Evolutionary conservation across 2,329 filamentous ascomycete genomes (phyloP).

Genomic region (Lecanicillium sp.): DNA sequence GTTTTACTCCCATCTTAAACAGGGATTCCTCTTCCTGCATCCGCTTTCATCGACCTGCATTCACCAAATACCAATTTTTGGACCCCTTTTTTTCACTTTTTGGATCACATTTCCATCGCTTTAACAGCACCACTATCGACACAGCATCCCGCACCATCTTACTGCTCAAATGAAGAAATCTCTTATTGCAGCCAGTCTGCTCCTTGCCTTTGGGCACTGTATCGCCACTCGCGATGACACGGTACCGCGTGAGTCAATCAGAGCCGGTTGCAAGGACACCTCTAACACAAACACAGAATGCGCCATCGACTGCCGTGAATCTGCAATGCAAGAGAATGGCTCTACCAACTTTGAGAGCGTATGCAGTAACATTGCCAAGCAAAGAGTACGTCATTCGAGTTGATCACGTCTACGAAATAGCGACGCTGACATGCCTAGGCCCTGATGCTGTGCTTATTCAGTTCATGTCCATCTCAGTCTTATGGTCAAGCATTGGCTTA

Average conservation of each 20-base stretch:
- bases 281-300: slow-evolving; percentile 9
- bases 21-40: slow-evolving; percentile 10
- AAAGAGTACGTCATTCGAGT: slow-evolving; percentile 15
- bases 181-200: too few species aligned
- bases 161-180: too few species aligned
- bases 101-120: slow-evolving; percentile 17
- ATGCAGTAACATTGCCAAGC: slow-evolving; percentile 15
- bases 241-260: too few species aligned
- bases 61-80: slow-evolving; percentile 17
- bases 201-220: too few species aligned
- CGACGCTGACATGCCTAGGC: slow-evolving; percentile 13
- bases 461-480: slow-evolving; percentile 16
- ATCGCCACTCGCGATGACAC: too few species aligned
- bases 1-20: too few species aligned
- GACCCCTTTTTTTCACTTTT: slow-evolving; percentile 19
- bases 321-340: slow-evolving; percentile 11
- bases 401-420: neutral
- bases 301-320: slow-evolving; percentile 13
- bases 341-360: slow-evolving; percentile 11
- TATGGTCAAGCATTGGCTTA: slow-evolving; percentile 23
- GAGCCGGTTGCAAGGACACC: too few species aligned
- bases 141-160: neutral
- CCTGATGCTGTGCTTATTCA: slow-evolving; percentile 23
- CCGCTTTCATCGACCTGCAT: slow-evolving; percentile 14
- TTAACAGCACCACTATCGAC: slow-evolving; percentile 15